Evolutionary conservation across 352 stramenopile species (phyloP).

Genomic region (Phytophthora melonis): DNA sequence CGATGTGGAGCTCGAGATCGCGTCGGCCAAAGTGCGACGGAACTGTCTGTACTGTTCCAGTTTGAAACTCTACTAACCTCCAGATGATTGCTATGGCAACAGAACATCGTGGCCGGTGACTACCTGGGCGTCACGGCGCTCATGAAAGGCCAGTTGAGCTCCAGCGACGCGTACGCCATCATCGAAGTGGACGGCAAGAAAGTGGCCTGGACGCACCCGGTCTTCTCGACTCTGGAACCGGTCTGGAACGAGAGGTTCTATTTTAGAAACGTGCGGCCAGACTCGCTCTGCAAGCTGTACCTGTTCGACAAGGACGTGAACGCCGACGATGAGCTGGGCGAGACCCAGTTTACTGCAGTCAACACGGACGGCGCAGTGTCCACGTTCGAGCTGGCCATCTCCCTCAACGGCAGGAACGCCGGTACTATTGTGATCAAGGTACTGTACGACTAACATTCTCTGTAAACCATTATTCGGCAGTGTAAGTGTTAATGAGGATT

Average conservation of each 20-base stretch:
- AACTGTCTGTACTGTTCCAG: neutral
- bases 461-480: no score
- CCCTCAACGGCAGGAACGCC: constrained; percentile 20
- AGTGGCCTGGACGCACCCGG: constrained; percentile 48
- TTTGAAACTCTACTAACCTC: constrained; percentile 8
- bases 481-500: no score
- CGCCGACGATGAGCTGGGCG: constrained; percentile 41
- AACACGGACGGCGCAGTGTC: constrained; percentile 38
- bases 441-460: neutral
- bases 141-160: constrained; percentile 42
- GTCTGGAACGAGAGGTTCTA: constrained; percentile 53
- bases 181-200: constrained; percentile 45
- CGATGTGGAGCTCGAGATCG: constrained; percentile 47
- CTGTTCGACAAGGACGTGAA: constrained; percentile 53
- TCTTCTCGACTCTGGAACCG: constrained; percentile 47
- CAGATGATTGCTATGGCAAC: neutral
- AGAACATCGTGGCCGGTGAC: constrained; percentile 44
- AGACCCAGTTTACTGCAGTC: constrained; percentile 35
- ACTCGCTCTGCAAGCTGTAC: constrained; percentile 41
- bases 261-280: constrained; percentile 41
- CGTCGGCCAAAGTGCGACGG: constrained; percentile 41
- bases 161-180: constrained; percentile 48
- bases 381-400: constrained; percentile 44
- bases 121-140: constrained; percentile 36
- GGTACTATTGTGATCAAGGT: constrained; percentile 43